phyloP scores from a whole-genome alignment of 2,329 filamentous ascomycete species.

The Colletotrichum theobromicola region DNA sequence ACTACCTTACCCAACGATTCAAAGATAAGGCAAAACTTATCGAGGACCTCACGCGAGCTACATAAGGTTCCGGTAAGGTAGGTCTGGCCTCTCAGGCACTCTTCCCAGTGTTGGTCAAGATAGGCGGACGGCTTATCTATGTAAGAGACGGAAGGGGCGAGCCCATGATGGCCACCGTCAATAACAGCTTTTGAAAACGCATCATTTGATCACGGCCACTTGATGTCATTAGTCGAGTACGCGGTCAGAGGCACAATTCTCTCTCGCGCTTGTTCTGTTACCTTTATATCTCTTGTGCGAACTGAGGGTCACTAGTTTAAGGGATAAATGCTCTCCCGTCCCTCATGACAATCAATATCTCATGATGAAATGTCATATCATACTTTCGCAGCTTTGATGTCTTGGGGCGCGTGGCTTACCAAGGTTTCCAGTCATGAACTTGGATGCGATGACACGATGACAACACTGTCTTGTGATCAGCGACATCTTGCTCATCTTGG shows the following conservation, averaged over 20 bases:
- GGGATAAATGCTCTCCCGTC: background rate
- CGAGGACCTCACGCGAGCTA: background rate
- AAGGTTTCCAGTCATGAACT: background rate
- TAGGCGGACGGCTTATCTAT: background rate
- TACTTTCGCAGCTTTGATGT: background rate
- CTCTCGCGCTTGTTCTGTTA: background rate
- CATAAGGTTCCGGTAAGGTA: background rate
- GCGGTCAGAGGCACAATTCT: background rate
- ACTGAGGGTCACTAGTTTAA: background rate
- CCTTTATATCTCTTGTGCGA: background rate
- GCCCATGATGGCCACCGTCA: background rate
- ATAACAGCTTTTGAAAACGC: background rate
- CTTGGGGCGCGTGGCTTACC: background rate
- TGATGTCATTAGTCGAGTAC: background rate
- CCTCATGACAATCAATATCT: background rate
- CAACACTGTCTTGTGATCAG: background rate
- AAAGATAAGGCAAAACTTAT: background rate
- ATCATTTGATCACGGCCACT: background rate
- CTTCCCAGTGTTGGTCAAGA: background rate
- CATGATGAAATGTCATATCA: background rate
- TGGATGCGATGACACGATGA: background rate
- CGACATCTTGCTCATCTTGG: background rate
- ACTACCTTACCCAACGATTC: background rate
- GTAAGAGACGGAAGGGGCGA: background rate
- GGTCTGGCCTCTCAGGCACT: background rate